These are phyloP conservation scores for Anisogramma anomala DNA, from an alignment of 2,329 filamentous ascomycete genomes.

Conservation along the genomic window DNA sequence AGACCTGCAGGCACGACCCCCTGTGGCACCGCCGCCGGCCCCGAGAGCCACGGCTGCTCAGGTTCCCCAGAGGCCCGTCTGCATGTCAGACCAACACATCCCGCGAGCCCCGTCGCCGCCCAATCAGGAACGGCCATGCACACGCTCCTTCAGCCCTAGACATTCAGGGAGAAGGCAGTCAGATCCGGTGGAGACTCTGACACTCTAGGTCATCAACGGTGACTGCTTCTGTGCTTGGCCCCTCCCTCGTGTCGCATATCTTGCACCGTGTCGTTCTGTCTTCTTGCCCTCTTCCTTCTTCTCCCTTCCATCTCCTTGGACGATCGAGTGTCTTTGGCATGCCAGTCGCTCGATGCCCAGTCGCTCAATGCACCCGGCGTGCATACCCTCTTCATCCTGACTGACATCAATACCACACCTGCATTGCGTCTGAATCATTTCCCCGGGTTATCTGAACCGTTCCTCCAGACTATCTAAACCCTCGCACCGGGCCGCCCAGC, in stretches of 20 bases:
- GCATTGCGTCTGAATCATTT: too few relatives aligned
- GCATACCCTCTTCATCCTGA: background rate
- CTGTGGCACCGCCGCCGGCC: background rate
- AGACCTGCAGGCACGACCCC: background rate
- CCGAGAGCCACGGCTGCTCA: background rate
- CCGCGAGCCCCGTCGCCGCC: background rate
- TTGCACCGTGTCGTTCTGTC: background rate
- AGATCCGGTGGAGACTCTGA: background rate
- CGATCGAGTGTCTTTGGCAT: conserved; percentile 1
- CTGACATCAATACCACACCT: too few relatives aligned
- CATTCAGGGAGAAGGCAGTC: background rate
- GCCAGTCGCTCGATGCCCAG: background rate
- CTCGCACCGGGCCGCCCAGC: too few relatives aligned
- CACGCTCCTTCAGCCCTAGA: background rate
- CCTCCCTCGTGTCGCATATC: background rate
- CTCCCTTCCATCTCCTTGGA: background rate
- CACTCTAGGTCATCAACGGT: conserved; percentile 1
- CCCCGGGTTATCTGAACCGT: too few relatives aligned
- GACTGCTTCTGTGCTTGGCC: conserved; percentile 1
- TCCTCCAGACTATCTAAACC: too few relatives aligned
- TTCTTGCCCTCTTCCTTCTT: background rate
- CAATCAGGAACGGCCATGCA: background rate
- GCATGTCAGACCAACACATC: conserved; percentile 4
- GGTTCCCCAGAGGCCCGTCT: conserved; percentile 1
- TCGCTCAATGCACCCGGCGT: conserved; percentile 5